A percentile compares a stretch with the other conserved stretches of the same genome.
These are phyloP conservation scores for Alopecurus myosuroides DNA, from an alignment of 176 grass and related monocot species.

Conservation along the genomic window DNA sequence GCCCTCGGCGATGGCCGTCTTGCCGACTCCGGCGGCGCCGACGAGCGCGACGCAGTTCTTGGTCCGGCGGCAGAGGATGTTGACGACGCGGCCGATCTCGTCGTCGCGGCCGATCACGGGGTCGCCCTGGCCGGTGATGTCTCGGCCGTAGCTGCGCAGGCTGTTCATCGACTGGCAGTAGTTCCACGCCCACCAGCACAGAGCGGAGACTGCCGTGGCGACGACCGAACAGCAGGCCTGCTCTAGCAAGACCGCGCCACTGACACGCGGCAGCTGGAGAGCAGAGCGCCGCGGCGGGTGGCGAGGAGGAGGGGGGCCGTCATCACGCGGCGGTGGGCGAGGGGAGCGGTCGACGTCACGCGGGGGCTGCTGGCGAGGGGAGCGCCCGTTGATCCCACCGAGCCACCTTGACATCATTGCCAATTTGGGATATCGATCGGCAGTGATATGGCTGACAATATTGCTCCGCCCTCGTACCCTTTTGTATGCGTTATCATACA, in stretches of 20 bases:
- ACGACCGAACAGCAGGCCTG: not conserved
- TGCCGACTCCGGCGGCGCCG: not conserved
- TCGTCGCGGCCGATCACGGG: not conserved
- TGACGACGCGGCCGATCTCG: not conserved
- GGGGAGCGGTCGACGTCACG: not conserved
- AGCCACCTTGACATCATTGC: too few relatives aligned
- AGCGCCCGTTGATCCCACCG: too few relatives aligned
- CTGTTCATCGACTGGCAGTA: not conserved
- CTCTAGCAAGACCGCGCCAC: not conserved
- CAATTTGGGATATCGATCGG: too few relatives aligned
- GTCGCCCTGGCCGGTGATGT: not conserved
- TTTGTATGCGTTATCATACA: too few relatives aligned
- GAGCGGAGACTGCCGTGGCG: not conserved
- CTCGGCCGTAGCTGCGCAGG: not conserved
- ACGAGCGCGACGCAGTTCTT: not conserved
- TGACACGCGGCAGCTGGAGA: not conserved
- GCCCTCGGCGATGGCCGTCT: not conserved
- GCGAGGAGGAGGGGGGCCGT: not conserved
- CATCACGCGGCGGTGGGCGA: not conserved
- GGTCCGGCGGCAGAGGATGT: not conserved
- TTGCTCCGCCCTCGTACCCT: too few relatives aligned
- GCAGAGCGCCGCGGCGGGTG: not conserved
- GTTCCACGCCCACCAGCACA: not conserved
- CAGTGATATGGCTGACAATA: too few relatives aligned
- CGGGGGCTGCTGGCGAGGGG: too few relatives aligned